These are phyloP conservation scores for Ophiostoma novo-ulmi DNA, from an alignment of 2,329 filamentous ascomycete species.

Conservation along the genomic window DNA sequence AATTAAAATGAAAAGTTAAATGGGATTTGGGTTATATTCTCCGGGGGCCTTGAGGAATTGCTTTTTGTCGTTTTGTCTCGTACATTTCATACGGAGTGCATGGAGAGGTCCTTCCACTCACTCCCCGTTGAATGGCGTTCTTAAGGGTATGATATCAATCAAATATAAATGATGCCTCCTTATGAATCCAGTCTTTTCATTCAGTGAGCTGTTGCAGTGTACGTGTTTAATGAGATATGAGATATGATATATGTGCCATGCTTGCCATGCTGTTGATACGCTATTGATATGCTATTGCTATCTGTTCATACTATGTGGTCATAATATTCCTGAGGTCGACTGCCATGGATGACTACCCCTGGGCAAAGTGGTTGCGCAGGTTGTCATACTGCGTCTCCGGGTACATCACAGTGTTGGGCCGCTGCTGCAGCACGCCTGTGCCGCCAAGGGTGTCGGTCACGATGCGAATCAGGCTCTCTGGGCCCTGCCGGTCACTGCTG, in stretches of 20 bases:
- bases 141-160: constrained; percentile 15
- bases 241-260: not conserved
- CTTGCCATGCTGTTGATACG: not conserved
- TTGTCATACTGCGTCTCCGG: constrained; percentile 68
- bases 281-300: not conserved
- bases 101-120: constrained; percentile 24
- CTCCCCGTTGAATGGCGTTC: constrained; percentile 22
- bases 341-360: not conserved
- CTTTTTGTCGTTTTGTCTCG: constrained; percentile 26
- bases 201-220: not conserved
- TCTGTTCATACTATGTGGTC: not conserved
- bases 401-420: constrained; percentile 57
- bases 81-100: constrained; percentile 21
- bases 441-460: constrained; percentile 59
- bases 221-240: not conserved
- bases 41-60: constrained; percentile 23
- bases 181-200: constrained; percentile 12
- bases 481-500: constrained; percentile 65
- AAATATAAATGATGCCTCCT: constrained; percentile 18
- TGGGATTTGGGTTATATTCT: constrained; percentile 28
- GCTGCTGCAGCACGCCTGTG: constrained; percentile 43
- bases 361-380: constrained; percentile 50
- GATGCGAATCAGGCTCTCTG: constrained; percentile 62
- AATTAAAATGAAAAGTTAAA: not conserved
- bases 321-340: not conserved